These are phyloP conservation scores for Jackrogersella multiformis DNA, from an alignment of 495 filamentous ascomycete species.

Conservation along the genomic window DNA sequence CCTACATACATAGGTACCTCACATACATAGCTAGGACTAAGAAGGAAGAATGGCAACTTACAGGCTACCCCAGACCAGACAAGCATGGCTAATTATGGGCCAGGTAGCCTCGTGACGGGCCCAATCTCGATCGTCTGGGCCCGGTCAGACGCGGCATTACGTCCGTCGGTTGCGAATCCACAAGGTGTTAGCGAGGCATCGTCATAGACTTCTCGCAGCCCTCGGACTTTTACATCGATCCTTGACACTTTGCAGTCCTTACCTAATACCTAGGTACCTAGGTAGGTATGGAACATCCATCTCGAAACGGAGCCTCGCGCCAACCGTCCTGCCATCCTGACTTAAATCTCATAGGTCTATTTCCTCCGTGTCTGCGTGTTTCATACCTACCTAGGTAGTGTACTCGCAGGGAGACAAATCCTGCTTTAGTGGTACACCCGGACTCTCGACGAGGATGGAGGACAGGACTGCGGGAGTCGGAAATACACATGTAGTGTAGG, in stretches of 20 bases:
- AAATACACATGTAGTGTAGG: background rate
- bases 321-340: background rate
- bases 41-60: constrained; percentile 1
- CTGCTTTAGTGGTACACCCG: constrained; percentile 20
- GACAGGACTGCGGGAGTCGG: no score
- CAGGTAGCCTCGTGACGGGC: constrained; percentile 16
- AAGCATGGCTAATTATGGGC: background rate
- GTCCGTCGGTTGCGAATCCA: constrained; percentile 26
- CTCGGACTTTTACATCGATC: background rate
- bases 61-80: background rate
- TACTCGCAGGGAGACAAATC: constrained; percentile 22
- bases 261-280: constrained; percentile 10
- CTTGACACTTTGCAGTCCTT: background rate
- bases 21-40: no score
- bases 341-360: constrained; percentile 14
- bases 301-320: background rate
- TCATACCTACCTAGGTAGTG: no score
- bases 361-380: constrained; percentile 20
- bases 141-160: constrained; percentile 36
- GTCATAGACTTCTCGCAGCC: constrained; percentile 31
- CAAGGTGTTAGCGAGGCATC: background rate
- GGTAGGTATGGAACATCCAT: background rate
- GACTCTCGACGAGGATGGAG: background rate
- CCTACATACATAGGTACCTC: background rate
- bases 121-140: constrained; percentile 31